A percentile compares a stretch with the other conserved stretches of the same genome.
phyloP scores from a whole-genome alignment of 495 filamentous ascomycete genomes.

The Neurospora sp. region DNA sequence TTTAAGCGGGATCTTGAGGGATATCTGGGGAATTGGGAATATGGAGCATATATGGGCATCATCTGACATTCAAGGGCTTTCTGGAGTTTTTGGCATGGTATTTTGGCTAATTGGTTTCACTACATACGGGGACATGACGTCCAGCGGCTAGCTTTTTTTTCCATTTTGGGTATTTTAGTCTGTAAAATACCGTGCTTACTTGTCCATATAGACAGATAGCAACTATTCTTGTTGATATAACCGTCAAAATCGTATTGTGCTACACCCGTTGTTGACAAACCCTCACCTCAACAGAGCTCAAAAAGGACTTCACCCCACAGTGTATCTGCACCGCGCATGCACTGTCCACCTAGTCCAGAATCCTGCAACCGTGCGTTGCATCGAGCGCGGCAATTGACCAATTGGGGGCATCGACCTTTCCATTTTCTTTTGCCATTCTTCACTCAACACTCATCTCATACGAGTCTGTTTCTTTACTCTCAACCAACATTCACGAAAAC shows the following conservation, averaged over 20 bases:
- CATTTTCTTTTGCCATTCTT: not conserved
- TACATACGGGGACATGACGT: not conserved
- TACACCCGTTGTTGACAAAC: not conserved
- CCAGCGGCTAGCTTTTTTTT: not conserved
- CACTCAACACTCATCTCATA: not conserved
- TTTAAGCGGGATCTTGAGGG: conserved; percentile 21
- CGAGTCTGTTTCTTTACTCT: not conserved
- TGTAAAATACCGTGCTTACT: not conserved
- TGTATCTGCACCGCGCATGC: not conserved
- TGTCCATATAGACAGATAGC: not conserved
- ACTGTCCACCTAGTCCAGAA: not conserved
- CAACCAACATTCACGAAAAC: not conserved
- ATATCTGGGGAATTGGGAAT: not conserved
- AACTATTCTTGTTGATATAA: not conserved
- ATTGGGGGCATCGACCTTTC: not conserved
- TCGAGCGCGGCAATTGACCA: not conserved
- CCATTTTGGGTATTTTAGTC: not conserved
- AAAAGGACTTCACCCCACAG: not conserved
- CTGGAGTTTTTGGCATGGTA: not conserved
- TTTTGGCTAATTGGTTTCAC: not conserved
- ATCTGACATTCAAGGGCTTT: not conserved
- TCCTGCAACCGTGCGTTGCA: not conserved
- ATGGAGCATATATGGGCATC: not conserved
- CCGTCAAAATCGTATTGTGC: not conserved
- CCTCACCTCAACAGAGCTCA: not conserved